phyloP scores from a whole-genome alignment of 768 basidiomycete species.

The Xerocomellus amylosporus region DNA sequence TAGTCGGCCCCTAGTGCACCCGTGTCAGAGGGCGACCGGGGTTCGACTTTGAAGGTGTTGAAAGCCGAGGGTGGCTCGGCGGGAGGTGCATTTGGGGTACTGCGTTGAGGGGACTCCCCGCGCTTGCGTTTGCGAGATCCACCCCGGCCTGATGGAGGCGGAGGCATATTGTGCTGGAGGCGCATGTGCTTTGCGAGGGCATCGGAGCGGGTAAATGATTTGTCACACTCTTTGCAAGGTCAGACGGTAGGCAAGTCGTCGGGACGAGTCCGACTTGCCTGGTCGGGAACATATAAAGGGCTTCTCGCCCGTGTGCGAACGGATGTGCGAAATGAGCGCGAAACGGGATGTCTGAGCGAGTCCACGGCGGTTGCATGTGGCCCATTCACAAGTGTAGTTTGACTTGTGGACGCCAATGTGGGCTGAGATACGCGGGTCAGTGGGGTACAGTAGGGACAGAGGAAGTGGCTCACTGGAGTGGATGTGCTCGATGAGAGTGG shows the following conservation, averaged over 20 bases:
- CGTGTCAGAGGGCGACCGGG: slow-evolving; percentile 41
- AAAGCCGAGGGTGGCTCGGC: slow-evolving; percentile 38
- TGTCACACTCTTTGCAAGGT: slow-evolving; percentile 74
- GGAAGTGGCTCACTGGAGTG: slow-evolving; percentile 59
- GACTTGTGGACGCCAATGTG: slow-evolving; percentile 85
- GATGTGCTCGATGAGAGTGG: slow-evolving; percentile 77
- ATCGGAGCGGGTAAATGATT: slow-evolving; percentile 92
- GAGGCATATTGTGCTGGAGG: slow-evolving; percentile 76
- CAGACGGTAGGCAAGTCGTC: background rate
- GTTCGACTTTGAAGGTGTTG: slow-evolving; percentile 65
- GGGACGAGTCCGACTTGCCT: slow-evolving; percentile 47
- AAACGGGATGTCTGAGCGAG: slow-evolving; percentile 86
- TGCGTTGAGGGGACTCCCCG: slow-evolving; percentile 32
- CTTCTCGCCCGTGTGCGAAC: slow-evolving; percentile 93
- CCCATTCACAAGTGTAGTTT: slow-evolving; percentile 88
- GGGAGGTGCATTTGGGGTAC: slow-evolving; percentile 16
- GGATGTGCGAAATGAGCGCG: slow-evolving; percentile 85
- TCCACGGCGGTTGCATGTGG: slow-evolving; percentile 73
- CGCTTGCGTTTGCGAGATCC: slow-evolving; percentile 72
- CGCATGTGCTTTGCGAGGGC: slow-evolving; percentile 92
- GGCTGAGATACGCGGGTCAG: slow-evolving; percentile 38
- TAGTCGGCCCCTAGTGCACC: slow-evolving; percentile 32
- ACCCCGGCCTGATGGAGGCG: slow-evolving; percentile 70
- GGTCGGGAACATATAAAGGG: slow-evolving; percentile 81
- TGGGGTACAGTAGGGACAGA: too few species aligned